Evolutionary conservation across 345 rosid genomes (phyloP), one percentile per base, ranked within the genome.

Genomic region (Nephelium lappaceum): DNA sequence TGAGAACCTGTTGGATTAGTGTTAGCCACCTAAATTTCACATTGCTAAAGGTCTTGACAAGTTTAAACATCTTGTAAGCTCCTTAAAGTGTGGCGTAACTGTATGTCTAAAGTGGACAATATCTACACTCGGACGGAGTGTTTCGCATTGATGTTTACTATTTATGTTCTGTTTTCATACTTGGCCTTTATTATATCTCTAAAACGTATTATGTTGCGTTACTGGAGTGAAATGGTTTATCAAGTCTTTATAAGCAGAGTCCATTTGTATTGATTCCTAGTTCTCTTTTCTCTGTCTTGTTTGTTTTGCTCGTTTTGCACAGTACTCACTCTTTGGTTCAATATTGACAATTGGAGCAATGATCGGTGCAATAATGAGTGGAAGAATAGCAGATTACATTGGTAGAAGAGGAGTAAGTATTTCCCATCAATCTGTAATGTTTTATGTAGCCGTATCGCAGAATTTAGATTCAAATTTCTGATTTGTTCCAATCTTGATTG

Each of bases 271-370:
- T 51, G 8, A 19, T 71, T 51, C 24, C 41, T 18, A 15, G 43
- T 24, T 45, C 11, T 69, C n/a, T 43, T 21, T 47, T 82, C 15
- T 10, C 0, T 45, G 0, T 45, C 58, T 68, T n/a, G 47, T 76
- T 15, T 67, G 16, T 71, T 79, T 51, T 49, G 6, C 23, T 72
- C 39, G 1, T 38, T 41, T 8, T 83, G 2, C 64, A 86, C 88
- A 94, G 98, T 94, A 85, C 81, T 92, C 97, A 24, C 70, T 91
- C 73, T 94, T 94, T 31, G 97, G 95, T 70, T 94, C 97, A 31
- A 86, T 92, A 83, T 72, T 94, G 75, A 91, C 95, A 0, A 79
- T 90, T 62, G 98, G 98, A 64, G 98, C 95, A 57, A 92, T 91
- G 98, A 77, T 94, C 21, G 98, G 98, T 7, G 95, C 95, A 19